Conservation (phyloP, 108 stramenopile genomes). For the Cyclotella baltica region DNA sequence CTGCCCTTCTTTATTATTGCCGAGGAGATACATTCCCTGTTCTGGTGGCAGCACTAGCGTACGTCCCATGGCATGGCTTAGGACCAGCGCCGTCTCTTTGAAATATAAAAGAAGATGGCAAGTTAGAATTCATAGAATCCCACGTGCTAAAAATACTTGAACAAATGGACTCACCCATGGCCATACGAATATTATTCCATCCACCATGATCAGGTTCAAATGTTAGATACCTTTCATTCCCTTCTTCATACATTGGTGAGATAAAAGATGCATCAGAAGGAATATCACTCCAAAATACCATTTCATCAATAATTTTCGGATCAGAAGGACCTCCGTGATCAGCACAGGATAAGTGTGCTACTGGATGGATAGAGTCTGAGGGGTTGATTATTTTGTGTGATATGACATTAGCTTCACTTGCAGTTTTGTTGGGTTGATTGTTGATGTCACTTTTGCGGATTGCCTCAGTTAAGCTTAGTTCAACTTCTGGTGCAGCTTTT, state of each 20-base stretch:
- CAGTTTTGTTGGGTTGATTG: background rate
- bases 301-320: conserved; percentile 57
- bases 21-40: conserved; percentile 86
- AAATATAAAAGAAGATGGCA: too few relatives aligned
- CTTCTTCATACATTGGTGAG: conserved; percentile 59
- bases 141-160: too few relatives aligned
- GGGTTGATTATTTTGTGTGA: conserved; percentile 29
- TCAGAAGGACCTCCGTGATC: conserved; percentile 59
- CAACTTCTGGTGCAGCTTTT: too few relatives aligned
- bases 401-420: too few relatives aligned
- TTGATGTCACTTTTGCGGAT: background rate
- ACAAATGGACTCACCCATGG: too few relatives aligned
- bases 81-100: conserved; percentile 86
- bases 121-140: too few relatives aligned
- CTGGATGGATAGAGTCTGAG: conserved; percentile 30
- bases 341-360: conserved; percentile 46
- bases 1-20: conserved; percentile 44
- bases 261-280: conserved; percentile 63
- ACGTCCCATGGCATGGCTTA: conserved; percentile 90
- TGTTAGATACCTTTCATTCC: conserved; percentile 75
- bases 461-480: too few relatives aligned
- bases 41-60: conserved; percentile 92
- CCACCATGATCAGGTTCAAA: conserved; percentile 73
- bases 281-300: conserved; percentile 90
- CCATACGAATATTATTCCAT: conserved; percentile 52